Base-by-base conservation (phyloP, 2,329 filamentous ascomycete genomes). In the Cadophora luteo-olivacea region DNA sequence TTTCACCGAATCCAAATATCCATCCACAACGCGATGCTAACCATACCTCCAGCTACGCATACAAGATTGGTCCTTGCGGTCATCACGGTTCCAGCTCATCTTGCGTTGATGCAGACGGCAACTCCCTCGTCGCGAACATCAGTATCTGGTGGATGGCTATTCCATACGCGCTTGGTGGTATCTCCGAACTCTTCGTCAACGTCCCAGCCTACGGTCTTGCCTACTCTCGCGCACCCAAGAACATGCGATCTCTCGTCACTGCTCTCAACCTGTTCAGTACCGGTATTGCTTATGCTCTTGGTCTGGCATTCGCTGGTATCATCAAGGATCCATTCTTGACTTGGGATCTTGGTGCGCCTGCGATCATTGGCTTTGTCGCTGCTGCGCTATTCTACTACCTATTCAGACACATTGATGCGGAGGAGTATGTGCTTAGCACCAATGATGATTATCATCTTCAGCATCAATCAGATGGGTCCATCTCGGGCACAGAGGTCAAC, bases 51-150 rank as follows among this genome's bases (percentile, higher is more conserved):
- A 60, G 57, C 57, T 89, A 85, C 77, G 88, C 90, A 74, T 93
- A 93, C 82, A 77, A 85, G 75, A 79, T 80, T 64, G 87, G 86
- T 22, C 84, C 85, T 0, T 93, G 91, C 77, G 87, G 89, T 65
- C 79, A 74, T 0, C 57, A 77, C 69, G 82, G 69, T 16, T 68
- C 67, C 38, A 67, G 64, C 33, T 25, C 54, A 12, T 63, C 69
- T 11, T 76, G 75, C 48, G 71, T 73, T 25, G 71, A 76, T 32
- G 66, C 64, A 1, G n/a, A 76, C 36, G 71, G 67, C 11, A 55
- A 72, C 38, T 71, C 71, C 12, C 69, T 72, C 11, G 71, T 76
- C 24, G 71, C 74, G 14, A 60, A 63, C 24, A 83, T 87, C 66
- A 84, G 81, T 52, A 83, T 85, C 57, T 87, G 89, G 80, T 89